A percentile compares a stretch with the other conserved stretches of the same genome.
phyloP scores from a whole-genome alignment of 23 red algal genomes.

The Rhodosorus marinus region DNA sequence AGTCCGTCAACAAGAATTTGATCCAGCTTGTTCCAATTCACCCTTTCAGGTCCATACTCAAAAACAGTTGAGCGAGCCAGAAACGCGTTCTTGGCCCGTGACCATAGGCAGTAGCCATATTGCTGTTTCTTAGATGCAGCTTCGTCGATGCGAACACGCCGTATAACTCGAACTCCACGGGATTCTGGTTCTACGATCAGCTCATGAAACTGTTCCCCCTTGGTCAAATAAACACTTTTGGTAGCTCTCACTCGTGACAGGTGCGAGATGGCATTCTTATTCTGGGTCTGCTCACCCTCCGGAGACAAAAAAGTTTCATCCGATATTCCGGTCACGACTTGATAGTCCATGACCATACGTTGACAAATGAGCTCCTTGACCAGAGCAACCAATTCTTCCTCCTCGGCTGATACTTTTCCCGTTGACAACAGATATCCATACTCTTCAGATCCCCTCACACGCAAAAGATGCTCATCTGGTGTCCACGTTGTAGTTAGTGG shows the following conservation, averaged over 20 bases:
- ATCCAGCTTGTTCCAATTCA: background rate
- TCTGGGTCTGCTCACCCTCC: background rate
- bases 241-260: too few species aligned
- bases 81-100: background rate
- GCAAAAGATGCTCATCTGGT: background rate
- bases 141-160: background rate
- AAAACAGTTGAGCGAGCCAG: background rate
- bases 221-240: conserved; percentile 1
- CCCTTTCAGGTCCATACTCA: background rate
- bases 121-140: background rate
- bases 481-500: conserved; percentile 3
- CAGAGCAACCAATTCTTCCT: too few species aligned
- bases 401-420: too few species aligned
- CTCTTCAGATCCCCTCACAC: background rate
- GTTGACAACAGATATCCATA: conserved; percentile 7
- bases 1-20: background rate
- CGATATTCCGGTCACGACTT: conserved; percentile 2
- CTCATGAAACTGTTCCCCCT: conserved; percentile 12
- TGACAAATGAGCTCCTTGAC: conserved; percentile 13
- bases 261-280: background rate
- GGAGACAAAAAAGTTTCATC: conserved; percentile 7
- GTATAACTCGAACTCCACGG: background rate
- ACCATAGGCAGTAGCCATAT: background rate
- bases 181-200: conserved; percentile 4
- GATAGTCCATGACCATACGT: conserved; percentile 11